phyloP scores from a whole-genome alignment of 2,329 filamentous ascomycete species.

The Cercospora citrullina region DNA sequence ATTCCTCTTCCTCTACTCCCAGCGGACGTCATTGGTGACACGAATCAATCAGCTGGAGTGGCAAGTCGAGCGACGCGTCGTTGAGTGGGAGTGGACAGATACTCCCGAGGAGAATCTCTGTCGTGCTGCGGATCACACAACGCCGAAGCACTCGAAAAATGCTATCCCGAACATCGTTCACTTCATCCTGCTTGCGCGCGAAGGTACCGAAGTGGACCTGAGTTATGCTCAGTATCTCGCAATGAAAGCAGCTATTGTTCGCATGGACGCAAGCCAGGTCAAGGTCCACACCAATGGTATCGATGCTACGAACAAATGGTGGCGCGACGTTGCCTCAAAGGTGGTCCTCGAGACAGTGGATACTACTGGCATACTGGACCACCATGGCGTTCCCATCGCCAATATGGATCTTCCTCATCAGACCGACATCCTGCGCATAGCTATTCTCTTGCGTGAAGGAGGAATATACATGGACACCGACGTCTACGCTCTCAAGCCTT shows the following conservation, averaged over 20 bases:
- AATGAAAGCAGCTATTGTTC: conserved; percentile 22
- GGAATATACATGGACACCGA: conserved; percentile 26
- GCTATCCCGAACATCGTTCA: conserved; percentile 17
- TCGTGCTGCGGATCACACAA: conserved; percentile 1
- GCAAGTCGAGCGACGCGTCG: background rate
- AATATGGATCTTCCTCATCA: conserved; percentile 17
- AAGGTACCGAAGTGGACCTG: conserved; percentile 17
- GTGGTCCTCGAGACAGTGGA: conserved; percentile 12
- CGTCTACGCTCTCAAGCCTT: conserved; percentile 21
- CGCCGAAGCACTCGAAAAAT: background rate
- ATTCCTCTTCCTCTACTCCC: background rate
- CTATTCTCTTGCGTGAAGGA: conserved; percentile 18
- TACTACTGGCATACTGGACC: background rate
- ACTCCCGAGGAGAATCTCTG: conserved; percentile 15
- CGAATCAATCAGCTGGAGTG: background rate
- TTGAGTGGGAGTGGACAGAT: background rate
- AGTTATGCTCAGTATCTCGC: conserved; percentile 19
- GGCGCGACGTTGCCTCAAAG: conserved; percentile 8
- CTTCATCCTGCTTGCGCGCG: conserved; percentile 19
- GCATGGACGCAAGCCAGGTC: conserved; percentile 14
- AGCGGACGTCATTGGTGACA: background rate
- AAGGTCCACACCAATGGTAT: conserved; percentile 16
- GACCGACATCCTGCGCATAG: conserved; percentile 20
- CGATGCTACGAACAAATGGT: conserved; percentile 8
- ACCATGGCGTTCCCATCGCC: background rate